Evolutionary conservation across 106 monocot genomes (phyloP).

Genomic region (Chionographis japonica): DNA sequence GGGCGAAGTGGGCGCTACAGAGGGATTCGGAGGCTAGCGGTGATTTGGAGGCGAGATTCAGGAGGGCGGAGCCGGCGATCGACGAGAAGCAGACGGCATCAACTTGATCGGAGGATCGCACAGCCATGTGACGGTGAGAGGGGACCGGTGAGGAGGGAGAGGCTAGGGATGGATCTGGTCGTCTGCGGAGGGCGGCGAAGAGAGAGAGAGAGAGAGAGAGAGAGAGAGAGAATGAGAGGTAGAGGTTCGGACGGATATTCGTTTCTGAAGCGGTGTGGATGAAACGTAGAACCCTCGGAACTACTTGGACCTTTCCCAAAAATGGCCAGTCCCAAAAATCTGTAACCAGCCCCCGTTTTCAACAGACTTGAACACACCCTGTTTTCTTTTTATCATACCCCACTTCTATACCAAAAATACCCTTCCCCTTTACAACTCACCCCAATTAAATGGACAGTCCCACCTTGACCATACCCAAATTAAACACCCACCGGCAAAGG

Average conservation of each 20-base stretch:
- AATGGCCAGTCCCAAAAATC: no score
- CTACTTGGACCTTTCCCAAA: no score
- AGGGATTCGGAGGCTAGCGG: neutral
- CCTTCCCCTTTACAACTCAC: no score
- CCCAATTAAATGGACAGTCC: no score
- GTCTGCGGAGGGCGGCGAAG: no score
- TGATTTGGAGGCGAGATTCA: neutral
- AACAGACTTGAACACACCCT: no score
- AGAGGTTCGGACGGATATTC: neutral
- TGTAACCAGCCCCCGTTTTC: no score
- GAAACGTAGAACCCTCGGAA: neutral
- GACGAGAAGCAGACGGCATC: slow-evolving; percentile 3
- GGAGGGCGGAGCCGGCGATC: neutral
- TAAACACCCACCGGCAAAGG: no score
- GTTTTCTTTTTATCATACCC: no score
- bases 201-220: neutral
- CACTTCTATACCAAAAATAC: no score
- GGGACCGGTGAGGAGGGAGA: no score
- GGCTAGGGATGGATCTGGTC: neutral
- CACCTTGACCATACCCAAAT: no score
- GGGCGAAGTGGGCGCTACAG: slow-evolving; percentile 11
- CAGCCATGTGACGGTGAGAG: slow-evolving; percentile 41
- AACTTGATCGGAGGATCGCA: slow-evolving; percentile 11
- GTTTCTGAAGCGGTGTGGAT: neutral
- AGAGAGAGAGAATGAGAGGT: slow-evolving; percentile 7